Evolutionary conservation across 805 yeast species (phyloP), one percentile per base, ranked within the genome.

Genomic region (Cyberlindnera maritima): DNA sequence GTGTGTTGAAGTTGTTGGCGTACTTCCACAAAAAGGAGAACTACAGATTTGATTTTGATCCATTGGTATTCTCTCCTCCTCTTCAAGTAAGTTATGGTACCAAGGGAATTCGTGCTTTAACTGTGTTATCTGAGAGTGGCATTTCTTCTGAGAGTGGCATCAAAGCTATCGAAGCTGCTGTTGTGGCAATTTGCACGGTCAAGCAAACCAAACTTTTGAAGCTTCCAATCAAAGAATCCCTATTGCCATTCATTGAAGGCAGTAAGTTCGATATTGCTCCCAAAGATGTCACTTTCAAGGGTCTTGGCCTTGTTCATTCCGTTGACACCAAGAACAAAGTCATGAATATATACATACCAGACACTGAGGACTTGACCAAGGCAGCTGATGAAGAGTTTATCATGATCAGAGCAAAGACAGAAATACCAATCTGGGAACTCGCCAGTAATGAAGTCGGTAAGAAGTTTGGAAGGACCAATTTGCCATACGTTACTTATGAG

Each of bases 281-380:
- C 15, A 15, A 4, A 37, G 52, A 13, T 44, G 25, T 62, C 13
- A 46, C 55, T 3, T 80, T 76, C 50, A 53, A 72, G 17, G 83
- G 87, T 0, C 63, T 85, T 29, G 81, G 77, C 1, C 67, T 88
- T 41, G 70, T 88, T 0, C 96, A 89, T 58, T 84, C 92, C 1
- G 64, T 88, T 12, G 75, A 83, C 53, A 47, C 51, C 0, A 47
- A 50, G 0, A 57, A 64, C 1, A 58, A 67, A 10, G 52, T 66
- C 14, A 56, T 86, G 37, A 81, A 85, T 47, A 42, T 88, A 1
- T 81, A 85, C 55, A 66, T 85, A 0, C 89, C 88, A 0, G 34
- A 38, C 2, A 43, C 29, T 35, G 55, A 47, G 29, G 37, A 47
- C 1, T 12, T 68, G 2, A 31, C 59, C 1, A 54, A 53, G 11